Evolutionary conservation across 306 rosid genomes (phyloP).

Genomic region (Fragaria ananassa): DNA sequence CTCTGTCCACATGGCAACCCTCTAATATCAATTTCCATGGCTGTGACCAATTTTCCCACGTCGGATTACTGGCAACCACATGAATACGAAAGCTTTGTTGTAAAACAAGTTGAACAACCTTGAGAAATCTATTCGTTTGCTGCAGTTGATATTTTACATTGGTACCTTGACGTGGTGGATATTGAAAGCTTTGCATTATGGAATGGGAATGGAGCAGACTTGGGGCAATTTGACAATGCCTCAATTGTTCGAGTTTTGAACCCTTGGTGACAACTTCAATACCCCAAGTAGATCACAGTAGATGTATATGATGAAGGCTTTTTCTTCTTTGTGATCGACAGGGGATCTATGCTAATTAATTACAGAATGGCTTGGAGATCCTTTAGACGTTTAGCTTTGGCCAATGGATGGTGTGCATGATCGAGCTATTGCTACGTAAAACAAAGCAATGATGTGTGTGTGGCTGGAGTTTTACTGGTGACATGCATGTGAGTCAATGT

Average conservation of each 20-base stretch:
- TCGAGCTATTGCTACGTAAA: too few species aligned
- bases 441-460: neutral
- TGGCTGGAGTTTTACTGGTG: neutral
- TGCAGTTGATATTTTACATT: neutral
- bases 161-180: neutral
- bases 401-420: too few species aligned
- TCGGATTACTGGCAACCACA: neutral
- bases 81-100: neutral
- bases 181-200: neutral
- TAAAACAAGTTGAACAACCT: neutral
- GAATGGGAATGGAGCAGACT: neutral
- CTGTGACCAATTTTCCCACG: conserved; percentile 10
- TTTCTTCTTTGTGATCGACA: neutral
- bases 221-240: neutral
- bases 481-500: neutral
- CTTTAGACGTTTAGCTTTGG: neutral
- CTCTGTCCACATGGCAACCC: conserved; percentile 28
- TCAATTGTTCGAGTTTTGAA: neutral
- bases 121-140: neutral
- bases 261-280: neutral
- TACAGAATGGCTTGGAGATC: neutral
- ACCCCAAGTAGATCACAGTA: neutral
- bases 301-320: neutral
- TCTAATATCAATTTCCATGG: conserved; percentile 4
- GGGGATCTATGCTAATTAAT: neutral